phyloP scores from a whole-genome alignment of 179 eudicot species.

The Gypsophila paniculata region DNA sequence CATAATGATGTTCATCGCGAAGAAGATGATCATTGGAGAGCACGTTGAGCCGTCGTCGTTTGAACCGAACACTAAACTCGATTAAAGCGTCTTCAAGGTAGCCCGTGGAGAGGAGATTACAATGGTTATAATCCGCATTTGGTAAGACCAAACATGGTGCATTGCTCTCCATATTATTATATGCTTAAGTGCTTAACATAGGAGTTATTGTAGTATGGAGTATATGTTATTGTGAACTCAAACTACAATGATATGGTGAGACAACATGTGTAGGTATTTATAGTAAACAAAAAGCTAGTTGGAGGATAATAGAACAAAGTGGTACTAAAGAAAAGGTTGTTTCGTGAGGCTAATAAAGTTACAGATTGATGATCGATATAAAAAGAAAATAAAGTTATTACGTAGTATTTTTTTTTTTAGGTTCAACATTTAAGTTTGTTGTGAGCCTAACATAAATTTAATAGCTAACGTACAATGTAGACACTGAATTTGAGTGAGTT shows the following conservation, averaged over 20 bases:
- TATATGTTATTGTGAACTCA: not conserved
- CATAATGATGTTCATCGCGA: not conserved
- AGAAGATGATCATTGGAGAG: slow-evolving; percentile 16
- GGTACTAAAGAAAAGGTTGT: not conserved
- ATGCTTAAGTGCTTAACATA: slow-evolving; percentile 11
- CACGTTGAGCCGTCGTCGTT: slow-evolving; percentile 45
- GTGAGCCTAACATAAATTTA: not conserved
- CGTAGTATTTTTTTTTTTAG: no score
- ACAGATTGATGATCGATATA: not conserved
- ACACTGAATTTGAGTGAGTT: no score
- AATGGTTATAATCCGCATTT: slow-evolving; percentile 16
- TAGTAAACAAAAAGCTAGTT: not conserved
- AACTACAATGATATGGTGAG: slow-evolving; percentile 3
- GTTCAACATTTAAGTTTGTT: no score
- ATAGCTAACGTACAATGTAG: no score
- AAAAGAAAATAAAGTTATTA: not conserved
- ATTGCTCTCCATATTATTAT: slow-evolving; percentile 29
- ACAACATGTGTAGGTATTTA: not conserved
- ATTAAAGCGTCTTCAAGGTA: slow-evolving; percentile 80
- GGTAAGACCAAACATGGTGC: slow-evolving; percentile 23
- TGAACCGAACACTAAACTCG: slow-evolving; percentile 48
- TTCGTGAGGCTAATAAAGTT: not conserved
- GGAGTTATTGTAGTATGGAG: not conserved
- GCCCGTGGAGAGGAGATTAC: slow-evolving; percentile 50
- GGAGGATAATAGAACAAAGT: not conserved